A percentile compares a stretch with the other conserved stretches of the same genome.
Conservation (phyloP, 2,329 filamentous ascomycete species). For the Aspergillus uvarum region DNA sequence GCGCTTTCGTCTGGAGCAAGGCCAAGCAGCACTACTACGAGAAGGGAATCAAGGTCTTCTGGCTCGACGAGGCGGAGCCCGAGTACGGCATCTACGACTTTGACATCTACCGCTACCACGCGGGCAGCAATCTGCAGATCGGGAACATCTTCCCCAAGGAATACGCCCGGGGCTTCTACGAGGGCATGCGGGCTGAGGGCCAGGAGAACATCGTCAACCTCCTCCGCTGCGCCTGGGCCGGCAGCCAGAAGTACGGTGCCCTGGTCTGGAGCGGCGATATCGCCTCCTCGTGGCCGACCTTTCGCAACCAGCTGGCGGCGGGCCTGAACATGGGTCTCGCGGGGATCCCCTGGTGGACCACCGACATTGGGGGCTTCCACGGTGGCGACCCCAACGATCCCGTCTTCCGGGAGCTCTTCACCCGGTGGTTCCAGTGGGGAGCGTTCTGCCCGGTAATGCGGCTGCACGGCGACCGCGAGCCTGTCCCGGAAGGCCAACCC, state of each 20-base stretch:
- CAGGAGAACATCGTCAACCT: conserved; percentile 62
- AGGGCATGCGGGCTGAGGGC: conserved; percentile 55
- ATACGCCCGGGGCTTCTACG: conserved; percentile 61
- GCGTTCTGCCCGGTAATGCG: conserved; percentile 67
- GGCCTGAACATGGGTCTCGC: conserved; percentile 66
- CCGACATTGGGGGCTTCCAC: conserved; percentile 69
- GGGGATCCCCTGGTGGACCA: conserved; percentile 68
- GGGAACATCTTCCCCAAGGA: conserved; percentile 62
- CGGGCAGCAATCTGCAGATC: conserved; percentile 54
- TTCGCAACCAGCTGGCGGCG: conserved; percentile 61
- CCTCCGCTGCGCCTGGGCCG: conserved; percentile 57
- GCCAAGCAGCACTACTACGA: conserved; percentile 61
- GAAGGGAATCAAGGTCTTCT: conserved; percentile 64
- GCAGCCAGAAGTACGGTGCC: conserved; percentile 63
- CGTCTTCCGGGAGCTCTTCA: conserved; percentile 62
- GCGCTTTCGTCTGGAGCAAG: conserved; percentile 60
- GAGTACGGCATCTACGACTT: conserved; percentile 67
- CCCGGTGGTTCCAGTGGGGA: conserved; percentile 70
- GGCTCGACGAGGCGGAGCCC: conserved; percentile 68
- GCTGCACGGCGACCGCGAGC: conserved; percentile 65
- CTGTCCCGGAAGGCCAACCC: conserved; percentile 41
- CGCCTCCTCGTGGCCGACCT: conserved; percentile 60
- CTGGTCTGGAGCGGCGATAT: conserved; percentile 69
- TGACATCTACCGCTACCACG: conserved; percentile 63
- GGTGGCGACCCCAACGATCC: conserved; percentile 59